Evolutionary conservation across 2,329 filamentous ascomycete species (phyloP).

Genomic region (Fusarium dimerum): DNA sequence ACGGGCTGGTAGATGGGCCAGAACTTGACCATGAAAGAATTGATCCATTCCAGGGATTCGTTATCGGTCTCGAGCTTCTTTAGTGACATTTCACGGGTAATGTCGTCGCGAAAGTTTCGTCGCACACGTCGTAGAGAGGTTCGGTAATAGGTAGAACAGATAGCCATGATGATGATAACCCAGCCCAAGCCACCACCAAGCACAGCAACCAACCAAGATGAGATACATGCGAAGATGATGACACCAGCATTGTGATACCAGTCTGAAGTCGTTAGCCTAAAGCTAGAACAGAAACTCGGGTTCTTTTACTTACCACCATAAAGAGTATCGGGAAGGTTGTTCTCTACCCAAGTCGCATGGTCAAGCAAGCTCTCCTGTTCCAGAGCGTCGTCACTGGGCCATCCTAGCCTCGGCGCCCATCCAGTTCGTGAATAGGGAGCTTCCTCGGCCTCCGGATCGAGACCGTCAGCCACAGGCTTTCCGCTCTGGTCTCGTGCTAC

Average conservation of each 20-base stretch:
- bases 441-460: conserved; percentile 54
- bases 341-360: conserved; percentile 85
- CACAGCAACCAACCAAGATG: conserved; percentile 86
- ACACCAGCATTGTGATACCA: conserved; percentile 99
- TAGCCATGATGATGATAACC: conserved; percentile 90
- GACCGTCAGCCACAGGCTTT: conserved; percentile 49
- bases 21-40: conserved; percentile 97
- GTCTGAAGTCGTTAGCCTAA: conserved; percentile 52
- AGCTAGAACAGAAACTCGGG: neutral
- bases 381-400: conserved; percentile 57
- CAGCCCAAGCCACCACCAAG: conserved; percentile 90
- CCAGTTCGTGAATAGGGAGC: conserved; percentile 60
- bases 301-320: conserved; percentile 70
- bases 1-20: conserved; percentile 99
- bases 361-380: conserved; percentile 73
- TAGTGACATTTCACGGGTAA: conserved; percentile 85
- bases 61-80: conserved; percentile 84
- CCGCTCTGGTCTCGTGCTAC: conserved; percentile 51
- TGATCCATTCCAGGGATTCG: conserved; percentile 98
- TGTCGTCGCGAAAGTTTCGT: conserved; percentile 93
- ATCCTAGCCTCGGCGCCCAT: conserved; percentile 86
- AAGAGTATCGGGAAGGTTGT: conserved; percentile 81
- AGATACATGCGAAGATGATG: conserved; percentile 88
- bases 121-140: conserved; percentile 92
- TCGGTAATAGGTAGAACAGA: conserved; percentile 92